Conservation (phyloP, 306 rosid species). For the Herpetospermum pedunculosum region DNA sequence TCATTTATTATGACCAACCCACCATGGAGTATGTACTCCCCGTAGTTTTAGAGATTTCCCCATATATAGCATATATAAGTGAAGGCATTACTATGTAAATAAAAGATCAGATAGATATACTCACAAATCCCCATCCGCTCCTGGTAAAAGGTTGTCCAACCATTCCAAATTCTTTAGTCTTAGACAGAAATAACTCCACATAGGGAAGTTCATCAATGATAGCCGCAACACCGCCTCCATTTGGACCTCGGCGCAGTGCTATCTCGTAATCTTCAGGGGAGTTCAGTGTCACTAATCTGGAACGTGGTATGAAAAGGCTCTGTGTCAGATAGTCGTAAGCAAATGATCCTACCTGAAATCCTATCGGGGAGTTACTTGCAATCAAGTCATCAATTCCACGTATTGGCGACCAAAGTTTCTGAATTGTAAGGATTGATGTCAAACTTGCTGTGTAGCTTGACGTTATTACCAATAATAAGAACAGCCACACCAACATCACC, state of each 20-base stretch:
- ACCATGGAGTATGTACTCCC: no score
- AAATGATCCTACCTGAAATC: constrained; percentile 93
- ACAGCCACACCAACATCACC: constrained; percentile 97
- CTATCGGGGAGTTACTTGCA: constrained; percentile 62
- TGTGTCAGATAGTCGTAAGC: constrained; percentile 68
- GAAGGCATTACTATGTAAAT: no score
- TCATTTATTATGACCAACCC: no score
- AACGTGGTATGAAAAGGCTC: constrained; percentile 37
- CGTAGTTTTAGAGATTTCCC: no score
- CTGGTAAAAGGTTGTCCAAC: constrained; percentile 73
- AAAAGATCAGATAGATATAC: constrained; percentile 23
- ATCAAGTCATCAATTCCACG: constrained; percentile 81
- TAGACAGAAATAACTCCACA: constrained; percentile 70
- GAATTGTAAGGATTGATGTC: constrained; percentile 90
- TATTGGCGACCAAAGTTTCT: constrained; percentile 73
- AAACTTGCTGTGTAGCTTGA: constrained; percentile 92
- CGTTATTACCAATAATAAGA: constrained; percentile 77
- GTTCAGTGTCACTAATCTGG: constrained; percentile 56
- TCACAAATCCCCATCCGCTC: constrained; percentile 98
- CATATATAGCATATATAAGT: no score
- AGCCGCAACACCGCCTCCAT: constrained; percentile 80
- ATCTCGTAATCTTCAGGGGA: constrained; percentile 63
- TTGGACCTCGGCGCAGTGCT: constrained; percentile 58
- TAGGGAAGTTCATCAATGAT: constrained; percentile 87
- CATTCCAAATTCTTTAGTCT: constrained; percentile 53